Evolutionary conservation across 139 green algal genomes (phyloP).

Genomic region (Coelastrella sp.): DNA sequence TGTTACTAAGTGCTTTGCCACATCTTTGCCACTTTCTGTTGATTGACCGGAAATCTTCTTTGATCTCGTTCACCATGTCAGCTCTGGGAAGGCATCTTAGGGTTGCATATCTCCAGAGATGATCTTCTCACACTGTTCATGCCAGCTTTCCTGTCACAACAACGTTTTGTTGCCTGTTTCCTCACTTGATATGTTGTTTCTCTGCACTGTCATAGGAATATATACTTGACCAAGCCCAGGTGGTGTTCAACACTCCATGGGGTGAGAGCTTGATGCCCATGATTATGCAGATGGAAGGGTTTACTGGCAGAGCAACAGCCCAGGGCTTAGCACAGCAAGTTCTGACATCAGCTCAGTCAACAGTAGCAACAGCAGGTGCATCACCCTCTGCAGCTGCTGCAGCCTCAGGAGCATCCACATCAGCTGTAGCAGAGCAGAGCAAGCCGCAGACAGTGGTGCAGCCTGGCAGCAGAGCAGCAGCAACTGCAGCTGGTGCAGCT

Average conservation of each 20-base stretch:
- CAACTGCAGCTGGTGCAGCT: no score
- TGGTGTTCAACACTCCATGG: conserved; percentile 49
- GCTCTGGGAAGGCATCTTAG: no score
- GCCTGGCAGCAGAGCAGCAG: neutral
- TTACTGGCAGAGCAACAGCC: conserved; percentile 52
- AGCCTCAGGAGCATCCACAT: neutral
- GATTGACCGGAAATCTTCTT: no score
- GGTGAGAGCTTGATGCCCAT: conserved; percentile 58
- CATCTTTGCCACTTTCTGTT: no score
- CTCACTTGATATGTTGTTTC: neutral
- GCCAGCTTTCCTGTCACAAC: no score
- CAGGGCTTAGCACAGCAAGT: conserved; percentile 18
- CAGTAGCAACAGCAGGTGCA: neutral
- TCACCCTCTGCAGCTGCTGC: conserved; percentile 6
- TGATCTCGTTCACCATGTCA: no score
- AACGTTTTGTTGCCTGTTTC: no score
- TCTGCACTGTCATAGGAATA: conserved; percentile 36
- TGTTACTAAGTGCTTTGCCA: no score
- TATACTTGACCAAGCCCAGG: conserved; percentile 49
- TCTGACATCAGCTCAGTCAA: neutral
- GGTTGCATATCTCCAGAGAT: no score
- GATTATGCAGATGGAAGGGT: conserved; percentile 55
- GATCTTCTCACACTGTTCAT: no score
- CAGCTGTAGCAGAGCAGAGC: conserved; percentile 16
- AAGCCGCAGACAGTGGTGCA: no score